Evolutionary conservation across 2,329 filamentous ascomycete species (phyloP), one percentile per base, ranked within the genome.

Genomic region (Sporothrix euskadiensis): DNA sequence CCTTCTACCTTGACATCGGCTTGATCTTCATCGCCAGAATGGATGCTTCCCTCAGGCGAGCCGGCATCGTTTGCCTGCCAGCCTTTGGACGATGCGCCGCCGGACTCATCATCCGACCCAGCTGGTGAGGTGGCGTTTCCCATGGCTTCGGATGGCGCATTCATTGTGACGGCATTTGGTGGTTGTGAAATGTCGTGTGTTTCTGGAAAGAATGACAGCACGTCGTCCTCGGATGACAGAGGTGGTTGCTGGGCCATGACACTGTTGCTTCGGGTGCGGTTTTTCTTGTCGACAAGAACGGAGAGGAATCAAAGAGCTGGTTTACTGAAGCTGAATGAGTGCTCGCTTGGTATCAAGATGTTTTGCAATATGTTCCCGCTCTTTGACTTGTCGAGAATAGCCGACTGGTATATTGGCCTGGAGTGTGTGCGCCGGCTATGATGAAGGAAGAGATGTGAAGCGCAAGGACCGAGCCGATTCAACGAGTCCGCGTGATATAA

Each of bases 31-130:
- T 74, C 71, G 32, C 35, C 52, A 1, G 72, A 75, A 22, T 35
- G 70, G 12, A 69, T 4, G 44, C 76, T 74, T 1, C 71, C 74
- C 4, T 57, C 49, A 5, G 72, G 68, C 0, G 73, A 75, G 1
- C 69, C 56, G 4, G n/a, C 35, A 14, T 75, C 73, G 7, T 75
- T 66, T 4, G 72, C 69, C 32, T 59, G 72, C 74, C 75, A 76
- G 57, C 74, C 75, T 44, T 69, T 73, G 30, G 74, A 54, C 14
- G 74, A 74, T 16, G 56, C 39, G 54, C 4, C 56, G 39, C 49
- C 70, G n/a, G 69, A 72, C n/a, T 71, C 75, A 1, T 74, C 75
- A 30, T 76, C 76, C 19, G 76, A 76, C 47, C 76, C 54, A 35
- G 65, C 44, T 14, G 73, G 75, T 2, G 76, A 76, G 1, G 22